Conservation (phyloP, 805 yeast species). For the Candida anglica region DNA sequence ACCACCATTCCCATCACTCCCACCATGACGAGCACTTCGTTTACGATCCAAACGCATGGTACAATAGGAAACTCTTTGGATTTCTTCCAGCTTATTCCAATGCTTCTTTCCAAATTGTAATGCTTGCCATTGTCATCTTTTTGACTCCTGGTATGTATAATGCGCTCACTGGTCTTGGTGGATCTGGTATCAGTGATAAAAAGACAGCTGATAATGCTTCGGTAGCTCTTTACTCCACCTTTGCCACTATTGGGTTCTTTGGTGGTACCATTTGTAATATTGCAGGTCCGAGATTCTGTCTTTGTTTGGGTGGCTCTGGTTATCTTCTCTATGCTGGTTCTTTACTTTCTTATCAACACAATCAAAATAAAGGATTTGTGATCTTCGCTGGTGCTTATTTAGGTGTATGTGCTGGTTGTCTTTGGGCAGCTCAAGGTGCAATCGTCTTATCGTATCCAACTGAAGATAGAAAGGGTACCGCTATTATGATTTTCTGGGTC, state of each 20-base stretch:
- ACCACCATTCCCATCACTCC: too few species aligned
- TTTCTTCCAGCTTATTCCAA: slow-evolving; percentile 34
- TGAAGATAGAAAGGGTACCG: slow-evolving; percentile 48
- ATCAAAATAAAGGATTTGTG: slow-evolving; percentile 45
- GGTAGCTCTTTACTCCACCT: slow-evolving; percentile 51
- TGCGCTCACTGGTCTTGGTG: slow-evolving; percentile 49
- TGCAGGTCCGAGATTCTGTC: slow-evolving; percentile 43
- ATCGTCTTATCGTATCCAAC: slow-evolving; percentile 54
- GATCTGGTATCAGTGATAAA: slow-evolving; percentile 37
- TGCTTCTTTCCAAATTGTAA: slow-evolving; percentile 38
- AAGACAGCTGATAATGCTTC: slow-evolving; percentile 43
- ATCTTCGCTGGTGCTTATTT: slow-evolving; percentile 55
- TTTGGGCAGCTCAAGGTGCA: slow-evolving; percentile 60
- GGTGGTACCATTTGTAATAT: slow-evolving; percentile 52
- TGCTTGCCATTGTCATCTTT: slow-evolving; percentile 44
- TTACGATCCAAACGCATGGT: too few species aligned
- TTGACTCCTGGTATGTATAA: slow-evolving; percentile 51
- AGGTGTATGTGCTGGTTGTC: slow-evolving; percentile 50
- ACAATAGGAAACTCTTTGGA: slow-evolving; percentile 23
- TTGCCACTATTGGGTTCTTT: slow-evolving; percentile 55
- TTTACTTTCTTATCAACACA: slow-evolving; percentile 44
- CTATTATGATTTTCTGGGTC: slow-evolving; percentile 56
- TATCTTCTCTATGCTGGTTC: slow-evolving; percentile 52
- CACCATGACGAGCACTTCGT: too few species aligned
- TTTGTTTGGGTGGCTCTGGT: slow-evolving; percentile 52